These are phyloP conservation scores for Saitoella complicata DNA, from an alignment of 805 yeast species.

Conservation along the genomic window DNA sequence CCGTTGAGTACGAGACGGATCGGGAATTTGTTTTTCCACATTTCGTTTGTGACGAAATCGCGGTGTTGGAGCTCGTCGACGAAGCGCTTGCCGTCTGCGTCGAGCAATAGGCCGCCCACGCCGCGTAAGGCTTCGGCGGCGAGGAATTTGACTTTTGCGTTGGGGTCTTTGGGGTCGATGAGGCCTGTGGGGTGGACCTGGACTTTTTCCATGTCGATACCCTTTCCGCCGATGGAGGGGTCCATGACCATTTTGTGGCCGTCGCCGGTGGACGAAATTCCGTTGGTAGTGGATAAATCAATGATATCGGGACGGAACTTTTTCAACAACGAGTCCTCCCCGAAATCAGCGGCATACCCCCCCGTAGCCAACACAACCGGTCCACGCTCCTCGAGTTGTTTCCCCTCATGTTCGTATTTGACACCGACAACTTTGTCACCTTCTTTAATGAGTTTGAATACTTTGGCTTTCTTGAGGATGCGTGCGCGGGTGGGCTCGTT, in stretches of 20 bases:
- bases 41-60: slow-evolving; percentile 43
- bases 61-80: slow-evolving; percentile 45
- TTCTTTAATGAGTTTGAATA: slow-evolving; percentile 27
- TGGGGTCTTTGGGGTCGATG: slow-evolving; percentile 37
- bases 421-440: slow-evolving; percentile 27
- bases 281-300: slow-evolving; percentile 43
- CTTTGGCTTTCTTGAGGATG: slow-evolving; percentile 27
- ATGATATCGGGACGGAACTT: slow-evolving; percentile 44
- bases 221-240: slow-evolving; percentile 31
- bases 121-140: slow-evolving; percentile 56
- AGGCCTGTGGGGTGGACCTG: slow-evolving; percentile 58
- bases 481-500: slow-evolving; percentile 28
- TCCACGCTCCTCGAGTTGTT: slow-evolving; percentile 24
- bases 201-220: slow-evolving; percentile 48
- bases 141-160: slow-evolving; percentile 33
- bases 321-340: slow-evolving; percentile 31
- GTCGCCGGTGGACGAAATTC: slow-evolving; percentile 46
- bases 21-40: slow-evolving; percentile 30
- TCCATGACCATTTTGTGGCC: slow-evolving; percentile 38
- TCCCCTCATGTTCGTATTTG: slow-evolving; percentile 23
- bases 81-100: slow-evolving; percentile 37
- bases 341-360: slow-evolving; percentile 51
- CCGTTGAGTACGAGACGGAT: slow-evolving; percentile 35
- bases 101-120: slow-evolving; percentile 45
- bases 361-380: slow-evolving; percentile 51